Evolutionary conservation across 139 green algal species (phyloP).

Genomic region (Closterium sp.): DNA sequence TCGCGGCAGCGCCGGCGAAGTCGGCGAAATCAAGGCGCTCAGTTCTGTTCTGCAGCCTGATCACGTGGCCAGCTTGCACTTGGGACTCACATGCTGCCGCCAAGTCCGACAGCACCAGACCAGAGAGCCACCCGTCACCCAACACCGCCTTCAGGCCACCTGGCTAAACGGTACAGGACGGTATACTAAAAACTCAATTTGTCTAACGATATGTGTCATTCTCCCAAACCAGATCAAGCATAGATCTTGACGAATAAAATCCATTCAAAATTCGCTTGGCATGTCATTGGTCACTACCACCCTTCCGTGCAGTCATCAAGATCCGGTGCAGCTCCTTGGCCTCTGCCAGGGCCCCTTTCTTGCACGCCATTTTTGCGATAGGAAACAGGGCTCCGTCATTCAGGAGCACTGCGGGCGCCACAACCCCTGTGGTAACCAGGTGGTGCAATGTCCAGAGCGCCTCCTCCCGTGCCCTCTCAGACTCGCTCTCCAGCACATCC

Average conservation of each 20-base stretch:
- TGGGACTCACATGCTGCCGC: too few relatives aligned
- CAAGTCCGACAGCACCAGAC: too few relatives aligned
- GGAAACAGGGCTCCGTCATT: not conserved
- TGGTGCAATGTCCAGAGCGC: not conserved
- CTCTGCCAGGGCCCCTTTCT: not conserved
- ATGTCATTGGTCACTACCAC: not conserved
- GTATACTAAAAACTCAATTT: too few relatives aligned
- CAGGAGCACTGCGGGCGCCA: not conserved
- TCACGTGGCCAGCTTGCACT: too few relatives aligned
- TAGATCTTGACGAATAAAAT: not conserved
- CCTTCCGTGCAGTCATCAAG: not conserved
- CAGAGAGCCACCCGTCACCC: too few relatives aligned
- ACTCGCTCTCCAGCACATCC: slow-evolving; percentile 6
- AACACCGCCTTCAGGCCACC: too few relatives aligned
- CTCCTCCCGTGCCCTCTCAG: not conserved
- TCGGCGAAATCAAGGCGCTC: not conserved
- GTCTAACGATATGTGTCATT: too few relatives aligned
- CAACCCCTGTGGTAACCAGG: not conserved
- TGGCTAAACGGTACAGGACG: too few relatives aligned
- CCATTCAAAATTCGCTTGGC: not conserved
- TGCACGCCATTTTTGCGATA: not conserved
- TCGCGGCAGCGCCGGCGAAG: not conserved
- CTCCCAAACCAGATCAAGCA: not conserved
- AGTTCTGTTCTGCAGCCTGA: not conserved
- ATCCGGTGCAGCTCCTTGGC: not conserved